Conservation (phyloP, 2,329 filamentous ascomycete genomes). For the Aspergillus ustus region DNA sequence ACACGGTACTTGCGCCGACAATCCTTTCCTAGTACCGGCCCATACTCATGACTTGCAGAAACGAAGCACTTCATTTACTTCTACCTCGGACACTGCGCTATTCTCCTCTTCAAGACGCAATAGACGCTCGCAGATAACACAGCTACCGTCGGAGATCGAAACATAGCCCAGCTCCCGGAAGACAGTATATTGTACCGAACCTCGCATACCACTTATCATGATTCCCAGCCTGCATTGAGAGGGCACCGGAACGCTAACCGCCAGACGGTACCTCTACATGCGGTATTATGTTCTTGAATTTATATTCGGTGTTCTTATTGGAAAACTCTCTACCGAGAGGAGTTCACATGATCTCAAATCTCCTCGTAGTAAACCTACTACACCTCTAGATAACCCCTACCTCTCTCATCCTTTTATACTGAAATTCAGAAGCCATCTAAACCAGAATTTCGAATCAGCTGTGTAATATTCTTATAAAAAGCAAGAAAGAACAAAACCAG, state of each 20-base stretch:
- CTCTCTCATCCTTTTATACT: background rate
- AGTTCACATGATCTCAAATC: background rate
- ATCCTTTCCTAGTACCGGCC: background rate
- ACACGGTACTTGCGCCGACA: conserved; percentile 68
- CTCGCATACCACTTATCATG: conserved; percentile 10
- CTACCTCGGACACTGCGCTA: conserved; percentile 97
- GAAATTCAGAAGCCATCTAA: background rate
- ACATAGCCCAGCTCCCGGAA: background rate
- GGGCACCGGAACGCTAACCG: background rate
- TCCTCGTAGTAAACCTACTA: background rate
- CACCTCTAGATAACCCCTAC: background rate
- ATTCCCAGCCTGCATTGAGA: conserved; percentile 15
- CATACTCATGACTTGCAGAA: conserved; percentile 60
- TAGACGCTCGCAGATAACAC: conserved; percentile 44
- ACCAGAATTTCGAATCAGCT: background rate
- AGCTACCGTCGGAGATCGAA: background rate
- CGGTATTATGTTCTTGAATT: background rate
- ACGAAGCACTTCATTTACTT: conserved; percentile 99
- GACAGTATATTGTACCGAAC: conserved; percentile 3
- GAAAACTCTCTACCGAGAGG: conserved; percentile 3
- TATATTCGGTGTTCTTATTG: conserved; percentile 16
- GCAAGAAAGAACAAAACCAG: background rate
- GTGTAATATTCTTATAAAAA: background rate
- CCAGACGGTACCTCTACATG: conserved; percentile 3
- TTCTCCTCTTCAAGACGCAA: conserved; percentile 98